Conservation (phyloP, 495 filamentous ascomycete genomes). For the Aeminium ludgeri region DNA sequence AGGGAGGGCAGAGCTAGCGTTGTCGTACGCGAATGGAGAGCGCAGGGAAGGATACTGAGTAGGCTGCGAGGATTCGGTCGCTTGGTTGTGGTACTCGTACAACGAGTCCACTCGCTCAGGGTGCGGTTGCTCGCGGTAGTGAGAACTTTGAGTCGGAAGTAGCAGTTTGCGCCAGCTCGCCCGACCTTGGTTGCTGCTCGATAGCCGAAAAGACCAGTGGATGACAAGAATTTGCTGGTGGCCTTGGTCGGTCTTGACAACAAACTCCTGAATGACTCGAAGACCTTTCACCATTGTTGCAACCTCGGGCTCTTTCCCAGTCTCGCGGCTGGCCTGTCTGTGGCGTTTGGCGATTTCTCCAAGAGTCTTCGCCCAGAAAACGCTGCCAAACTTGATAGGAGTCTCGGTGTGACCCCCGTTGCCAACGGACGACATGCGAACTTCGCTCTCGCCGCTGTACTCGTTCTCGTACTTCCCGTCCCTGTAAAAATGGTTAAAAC, state of each 20-base stretch:
- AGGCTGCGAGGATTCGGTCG: neutral
- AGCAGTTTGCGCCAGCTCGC: conserved; percentile 8
- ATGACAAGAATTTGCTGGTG: conserved; percentile 11
- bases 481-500: conserved; percentile 20
- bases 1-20: conserved; percentile 6
- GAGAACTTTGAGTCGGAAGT: neutral
- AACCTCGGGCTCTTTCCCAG: no score
- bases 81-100: conserved; percentile 4
- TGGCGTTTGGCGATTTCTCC: neutral
- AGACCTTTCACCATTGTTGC: neutral
- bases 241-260: conserved; percentile 1
- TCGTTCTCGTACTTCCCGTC: conserved; percentile 9
- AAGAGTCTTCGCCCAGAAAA: conserved; percentile 22
- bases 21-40: conserved; percentile 14
- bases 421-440: neutral
- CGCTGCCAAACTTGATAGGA: conserved; percentile 20
- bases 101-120: conserved; percentile 3
- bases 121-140: neutral
- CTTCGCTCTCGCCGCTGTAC: conserved; percentile 5
- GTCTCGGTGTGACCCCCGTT: conserved; percentile 3
- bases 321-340: no score
- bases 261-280: conserved; percentile 10
- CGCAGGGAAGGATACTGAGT: conserved; percentile 3
- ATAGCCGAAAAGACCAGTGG: conserved; percentile 13
- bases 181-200: conserved; percentile 2